These are phyloP conservation scores for Termitomyces sp. DNA, from an alignment of 768 basidiomycete genomes.

Conservation along the genomic window DNA sequence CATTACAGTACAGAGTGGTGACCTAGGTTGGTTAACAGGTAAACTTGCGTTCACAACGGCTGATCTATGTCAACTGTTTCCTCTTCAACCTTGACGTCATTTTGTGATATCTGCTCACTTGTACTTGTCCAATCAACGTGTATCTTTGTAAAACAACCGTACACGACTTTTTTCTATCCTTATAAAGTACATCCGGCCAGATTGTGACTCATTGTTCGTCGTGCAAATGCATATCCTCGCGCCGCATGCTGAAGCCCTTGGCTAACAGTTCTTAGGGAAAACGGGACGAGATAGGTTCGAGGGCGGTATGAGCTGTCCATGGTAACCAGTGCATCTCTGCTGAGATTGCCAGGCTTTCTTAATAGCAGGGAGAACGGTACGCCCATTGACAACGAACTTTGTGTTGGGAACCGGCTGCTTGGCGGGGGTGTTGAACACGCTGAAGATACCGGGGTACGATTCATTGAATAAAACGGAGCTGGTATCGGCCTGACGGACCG, in stretches of 20 bases:
- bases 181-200: background rate
- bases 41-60: no score
- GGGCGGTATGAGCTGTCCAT: background rate
- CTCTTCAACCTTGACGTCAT: no score
- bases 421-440: constrained; percentile 6
- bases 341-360: background rate
- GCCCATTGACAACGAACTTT: constrained; percentile 17
- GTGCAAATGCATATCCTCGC: background rate
- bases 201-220: background rate
- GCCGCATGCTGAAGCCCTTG: no score
- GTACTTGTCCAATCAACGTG: no score
- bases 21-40: no score
- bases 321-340: background rate
- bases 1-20: no score
- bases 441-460: constrained; percentile 23
- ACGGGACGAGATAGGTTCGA: background rate
- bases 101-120: no score
- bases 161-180: background rate
- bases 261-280: background rate
- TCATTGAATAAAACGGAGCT: background rate
- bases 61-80: no score
- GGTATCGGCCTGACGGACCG: constrained; percentile 14
- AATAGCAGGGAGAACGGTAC: constrained; percentile 18
- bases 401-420: constrained; percentile 20
- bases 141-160: background rate